phyloP scores from a whole-genome alignment of 371 early-diverging fungal genomes.

The Dinochytrium kinnereticum region DNA sequence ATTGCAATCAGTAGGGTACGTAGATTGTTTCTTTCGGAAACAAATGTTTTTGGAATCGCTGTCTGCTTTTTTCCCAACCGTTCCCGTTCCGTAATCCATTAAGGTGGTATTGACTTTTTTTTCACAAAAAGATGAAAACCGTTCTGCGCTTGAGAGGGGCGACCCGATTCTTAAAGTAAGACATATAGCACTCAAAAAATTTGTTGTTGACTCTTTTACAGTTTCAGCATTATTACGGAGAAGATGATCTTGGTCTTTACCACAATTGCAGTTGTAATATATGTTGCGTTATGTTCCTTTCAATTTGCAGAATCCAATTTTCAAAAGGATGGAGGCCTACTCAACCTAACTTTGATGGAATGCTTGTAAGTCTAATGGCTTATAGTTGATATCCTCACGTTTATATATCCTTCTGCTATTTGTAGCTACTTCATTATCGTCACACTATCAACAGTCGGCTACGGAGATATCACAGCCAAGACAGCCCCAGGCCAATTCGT shows the following conservation, averaged over 20 bases:
- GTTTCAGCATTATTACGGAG: conserved; percentile 52
- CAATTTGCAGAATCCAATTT: conserved; percentile 63
- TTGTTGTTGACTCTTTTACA: too few species aligned
- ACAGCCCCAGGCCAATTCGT: conserved; percentile 66
- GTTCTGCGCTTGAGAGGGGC: conserved; percentile 39
- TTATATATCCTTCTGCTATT: conserved; percentile 30
- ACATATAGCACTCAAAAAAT: too few species aligned
- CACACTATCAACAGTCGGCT: conserved; percentile 79
- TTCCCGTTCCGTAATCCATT: too few species aligned
- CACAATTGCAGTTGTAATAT: conserved; percentile 66
- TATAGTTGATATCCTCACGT: neutral
- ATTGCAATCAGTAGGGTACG: conserved; percentile 36
- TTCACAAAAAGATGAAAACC: conserved; percentile 23
- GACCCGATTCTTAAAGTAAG: conserved; percentile 17
- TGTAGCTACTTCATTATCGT: conserved; percentile 44
- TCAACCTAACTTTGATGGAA: conserved; percentile 21
- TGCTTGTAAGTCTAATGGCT: conserved; percentile 36
- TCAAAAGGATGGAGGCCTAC: neutral
- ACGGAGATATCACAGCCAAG: conserved; percentile 77
- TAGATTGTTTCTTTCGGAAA: too few species aligned
- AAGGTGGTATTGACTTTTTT: too few species aligned
- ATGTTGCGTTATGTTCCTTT: conserved; percentile 72
- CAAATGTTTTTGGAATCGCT: too few species aligned
- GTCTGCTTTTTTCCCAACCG: too few species aligned
- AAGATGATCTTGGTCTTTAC: conserved; percentile 67